Evolutionary conservation across 1,139 yeast species (phyloP).

Genomic region (Meyerozyma sp.): DNA sequence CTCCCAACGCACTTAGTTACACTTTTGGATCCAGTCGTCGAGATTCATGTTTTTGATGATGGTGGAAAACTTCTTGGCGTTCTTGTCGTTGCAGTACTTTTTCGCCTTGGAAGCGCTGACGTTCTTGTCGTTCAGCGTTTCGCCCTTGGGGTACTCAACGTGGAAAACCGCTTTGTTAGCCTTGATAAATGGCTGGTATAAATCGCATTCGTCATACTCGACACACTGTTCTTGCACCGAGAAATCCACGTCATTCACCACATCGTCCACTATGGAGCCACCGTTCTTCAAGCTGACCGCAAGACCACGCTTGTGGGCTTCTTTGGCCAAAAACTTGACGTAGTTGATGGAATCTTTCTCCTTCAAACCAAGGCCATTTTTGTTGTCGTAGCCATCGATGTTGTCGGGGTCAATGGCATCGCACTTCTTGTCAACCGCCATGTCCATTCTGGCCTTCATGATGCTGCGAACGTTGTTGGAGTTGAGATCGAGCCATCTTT

Average conservation of each 20-base stretch:
- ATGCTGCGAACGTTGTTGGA: slow-evolving; percentile 12
- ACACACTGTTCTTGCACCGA: slow-evolving; percentile 19
- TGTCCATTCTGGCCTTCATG: slow-evolving; percentile 13
- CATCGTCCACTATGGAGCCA: slow-evolving; percentile 13
- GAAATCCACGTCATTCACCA: slow-evolving; percentile 12
- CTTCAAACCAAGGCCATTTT: slow-evolving; percentile 15
- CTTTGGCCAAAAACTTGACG: slow-evolving; percentile 10
- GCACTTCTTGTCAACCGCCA: slow-evolving; percentile 14
- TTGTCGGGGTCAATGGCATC: slow-evolving; percentile 21
- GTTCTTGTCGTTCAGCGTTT: slow-evolving; percentile 6
- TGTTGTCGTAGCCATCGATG: slow-evolving; percentile 18
- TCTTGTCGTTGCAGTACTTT: slow-evolving; percentile 9
- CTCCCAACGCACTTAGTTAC: no score
- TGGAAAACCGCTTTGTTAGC: slow-evolving; percentile 15
- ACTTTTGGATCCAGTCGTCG: slow-evolving; percentile 11
- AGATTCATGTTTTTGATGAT: slow-evolving; percentile 17
- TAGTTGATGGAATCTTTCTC: slow-evolving; percentile 13
- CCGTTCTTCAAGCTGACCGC: slow-evolving; percentile 16
- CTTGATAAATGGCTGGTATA: slow-evolving; percentile 9
- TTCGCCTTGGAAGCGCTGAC: slow-evolving; percentile 4
- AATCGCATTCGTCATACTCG: slow-evolving; percentile 14
- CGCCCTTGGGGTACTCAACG: slow-evolving; percentile 18
- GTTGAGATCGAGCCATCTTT: slow-evolving; percentile 15
- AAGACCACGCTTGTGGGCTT: slow-evolving; percentile 9
- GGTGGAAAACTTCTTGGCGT: slow-evolving; percentile 11